phyloP scores from a whole-genome alignment of 2,329 filamentous ascomycete genomes.

The Tolypocladium paradoxum region DNA sequence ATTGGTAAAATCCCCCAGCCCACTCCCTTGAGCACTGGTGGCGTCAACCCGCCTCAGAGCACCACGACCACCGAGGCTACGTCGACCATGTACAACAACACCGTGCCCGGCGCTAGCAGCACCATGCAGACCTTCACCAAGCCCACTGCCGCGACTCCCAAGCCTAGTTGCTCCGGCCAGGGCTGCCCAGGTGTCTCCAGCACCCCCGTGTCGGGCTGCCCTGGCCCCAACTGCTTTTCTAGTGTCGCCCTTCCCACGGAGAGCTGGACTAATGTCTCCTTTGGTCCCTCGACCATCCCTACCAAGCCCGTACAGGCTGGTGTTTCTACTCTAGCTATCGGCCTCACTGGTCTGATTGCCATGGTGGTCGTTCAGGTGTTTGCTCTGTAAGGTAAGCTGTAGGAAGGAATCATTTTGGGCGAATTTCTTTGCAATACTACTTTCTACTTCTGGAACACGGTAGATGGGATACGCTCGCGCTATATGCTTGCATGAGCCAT shows the following conservation, averaged over 20 bases:
- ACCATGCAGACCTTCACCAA: conserved; percentile 8
- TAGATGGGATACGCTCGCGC: too few relatives aligned
- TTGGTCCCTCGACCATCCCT: conserved; percentile 8
- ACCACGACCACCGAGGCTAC: conserved; percentile 13
- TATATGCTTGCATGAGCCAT: too few relatives aligned
- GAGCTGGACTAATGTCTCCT: conserved; percentile 4
- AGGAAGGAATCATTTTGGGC: too few relatives aligned
- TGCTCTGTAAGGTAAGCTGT: conserved; percentile 18
- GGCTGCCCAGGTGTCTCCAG: conserved; percentile 5
- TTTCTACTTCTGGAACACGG: too few relatives aligned
- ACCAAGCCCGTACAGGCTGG: conserved; percentile 34
- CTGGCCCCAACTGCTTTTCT: conserved; percentile 3
- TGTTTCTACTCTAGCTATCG: conserved; percentile 22
- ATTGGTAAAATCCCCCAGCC: too few relatives aligned
- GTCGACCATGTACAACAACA: conserved; percentile 20
- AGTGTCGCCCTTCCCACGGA: conserved; percentile 10
- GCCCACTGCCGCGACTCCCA: conserved; percentile 8
- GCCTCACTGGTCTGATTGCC: conserved; percentile 15
- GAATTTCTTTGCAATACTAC: too few relatives aligned
- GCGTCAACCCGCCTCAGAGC: too few relatives aligned
- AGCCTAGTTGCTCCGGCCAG: conserved; percentile 13
- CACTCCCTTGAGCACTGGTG: too few relatives aligned
- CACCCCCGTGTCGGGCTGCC: conserved; percentile 1
- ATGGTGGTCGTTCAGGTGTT: conserved; percentile 16
- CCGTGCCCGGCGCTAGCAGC: conserved; percentile 1